phyloP scores from a whole-genome alignment of 148 eudicot species.

The Nepenthes gracilis region DNA sequence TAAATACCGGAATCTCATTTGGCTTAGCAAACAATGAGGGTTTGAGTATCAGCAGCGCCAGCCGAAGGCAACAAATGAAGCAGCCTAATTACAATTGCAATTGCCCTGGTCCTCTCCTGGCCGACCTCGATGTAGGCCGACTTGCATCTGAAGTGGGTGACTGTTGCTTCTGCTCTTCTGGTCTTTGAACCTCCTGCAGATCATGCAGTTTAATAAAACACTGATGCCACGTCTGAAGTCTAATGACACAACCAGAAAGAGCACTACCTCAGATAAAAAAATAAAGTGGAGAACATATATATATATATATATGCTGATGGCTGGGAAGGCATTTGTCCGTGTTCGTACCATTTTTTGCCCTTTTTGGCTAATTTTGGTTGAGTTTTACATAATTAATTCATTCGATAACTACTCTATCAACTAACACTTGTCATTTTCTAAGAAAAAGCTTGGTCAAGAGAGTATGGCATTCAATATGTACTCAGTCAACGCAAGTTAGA shows the following conservation, averaged over 20 bases:
- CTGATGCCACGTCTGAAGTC: background rate
- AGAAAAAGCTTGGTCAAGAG: too few species aligned
- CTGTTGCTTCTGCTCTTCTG: conserved; percentile 32
- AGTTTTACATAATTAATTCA: too few species aligned
- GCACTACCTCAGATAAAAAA: too few species aligned
- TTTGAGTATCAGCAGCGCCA: background rate
- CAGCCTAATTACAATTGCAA: conserved; percentile 28
- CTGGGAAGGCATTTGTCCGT: too few species aligned
- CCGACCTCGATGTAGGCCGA: conserved; percentile 37
- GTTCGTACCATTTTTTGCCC: too few species aligned
- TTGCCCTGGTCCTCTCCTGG: conserved; percentile 46
- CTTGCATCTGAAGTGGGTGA: conserved; percentile 21
- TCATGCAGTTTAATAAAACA: background rate
- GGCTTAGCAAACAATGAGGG: conserved; percentile 7
- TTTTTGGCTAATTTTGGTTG: too few species aligned
- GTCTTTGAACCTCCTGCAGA: conserved; percentile 39
- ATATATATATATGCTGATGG: too few species aligned
- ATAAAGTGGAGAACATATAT: too few species aligned
- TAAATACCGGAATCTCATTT: conserved; percentile 20
- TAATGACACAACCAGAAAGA: background rate
- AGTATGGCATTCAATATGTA: too few species aligned
- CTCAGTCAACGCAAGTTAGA: too few species aligned
- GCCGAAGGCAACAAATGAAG: conserved; percentile 10
- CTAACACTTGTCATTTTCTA: too few species aligned
- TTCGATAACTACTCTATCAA: too few species aligned